phyloP scores from a whole-genome alignment of 1,139 yeast genomes.

The Protomyces inundatus region DNA sequence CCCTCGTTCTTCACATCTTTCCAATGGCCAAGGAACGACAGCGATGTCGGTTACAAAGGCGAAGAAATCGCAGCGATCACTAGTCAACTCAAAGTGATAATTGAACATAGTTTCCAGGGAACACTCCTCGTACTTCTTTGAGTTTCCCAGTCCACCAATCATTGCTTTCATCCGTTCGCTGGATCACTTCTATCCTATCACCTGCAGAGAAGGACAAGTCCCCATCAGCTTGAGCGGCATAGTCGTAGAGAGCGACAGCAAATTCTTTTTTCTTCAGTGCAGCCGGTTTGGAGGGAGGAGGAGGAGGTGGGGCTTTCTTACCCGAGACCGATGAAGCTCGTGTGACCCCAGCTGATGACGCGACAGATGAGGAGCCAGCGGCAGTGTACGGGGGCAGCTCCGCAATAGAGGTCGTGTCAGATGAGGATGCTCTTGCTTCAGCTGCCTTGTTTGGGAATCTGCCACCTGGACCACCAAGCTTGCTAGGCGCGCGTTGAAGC shows the following conservation, averaged over 20 bases:
- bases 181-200: conserved; percentile 72
- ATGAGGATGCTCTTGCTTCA: conserved; percentile 10
- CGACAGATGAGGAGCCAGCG: conserved; percentile 24
- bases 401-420: conserved; percentile 13
- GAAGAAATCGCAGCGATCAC: conserved; percentile 39
- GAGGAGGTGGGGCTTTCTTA: conserved; percentile 38
- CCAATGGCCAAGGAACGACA: conserved; percentile 40
- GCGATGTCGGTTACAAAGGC: conserved; percentile 38
- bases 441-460: conserved; percentile 15
- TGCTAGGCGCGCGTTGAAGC: conserved; percentile 43
- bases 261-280: conserved; percentile 44
- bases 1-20: conserved; percentile 39
- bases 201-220: conserved; percentile 86
- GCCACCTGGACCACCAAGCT: conserved; percentile 12
- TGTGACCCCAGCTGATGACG: conserved; percentile 29
- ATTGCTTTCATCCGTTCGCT: conserved; percentile 73
- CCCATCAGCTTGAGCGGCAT: conserved; percentile 78
- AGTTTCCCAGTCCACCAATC: conserved; percentile 96
- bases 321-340: conserved; percentile 30
- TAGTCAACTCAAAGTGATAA: background rate
- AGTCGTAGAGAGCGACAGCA: conserved; percentile 73
- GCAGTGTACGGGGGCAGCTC: conserved; percentile 24
- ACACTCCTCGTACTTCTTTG: conserved; percentile 82
- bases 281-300: conserved; percentile 42
- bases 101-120: conserved; percentile 58